A percentile compares a stretch with the other conserved stretches of the same genome.
These are phyloP conservation scores for Hysterium pulicare DNA, from an alignment of 2,329 filamentous ascomycete species.

Conservation along the genomic window DNA sequence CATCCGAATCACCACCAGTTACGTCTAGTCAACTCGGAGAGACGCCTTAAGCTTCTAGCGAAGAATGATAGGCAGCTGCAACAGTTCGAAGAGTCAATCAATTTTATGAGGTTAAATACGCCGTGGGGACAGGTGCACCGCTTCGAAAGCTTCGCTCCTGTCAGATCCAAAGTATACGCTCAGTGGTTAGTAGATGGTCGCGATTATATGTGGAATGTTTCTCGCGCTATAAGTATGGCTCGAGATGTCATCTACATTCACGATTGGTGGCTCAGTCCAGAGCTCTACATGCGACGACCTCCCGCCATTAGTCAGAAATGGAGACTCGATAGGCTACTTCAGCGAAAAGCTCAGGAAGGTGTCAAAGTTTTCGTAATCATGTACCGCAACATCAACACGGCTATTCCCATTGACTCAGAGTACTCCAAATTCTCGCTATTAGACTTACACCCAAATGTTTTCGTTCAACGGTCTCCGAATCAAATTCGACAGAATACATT, in stretches of 20 bases:
- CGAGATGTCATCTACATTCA: constrained; percentile 98
- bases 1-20: constrained; percentile 76
- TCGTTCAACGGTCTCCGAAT: constrained; percentile 92
- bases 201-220: constrained; percentile 99
- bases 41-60: constrained; percentile 86
- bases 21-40: constrained; percentile 84
- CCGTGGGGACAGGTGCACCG: constrained; percentile 80
- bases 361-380: constrained; percentile 98
- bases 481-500: constrained; percentile 99
- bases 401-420: constrained; percentile 95
- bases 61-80: constrained; percentile 83
- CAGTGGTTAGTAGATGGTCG: constrained; percentile 96
- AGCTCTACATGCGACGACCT: constrained; percentile 90
- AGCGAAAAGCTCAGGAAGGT: constrained; percentile 88
- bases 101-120: constrained; percentile 78
- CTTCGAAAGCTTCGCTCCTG: constrained; percentile 90
- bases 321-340: constrained; percentile 89
- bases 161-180: constrained; percentile 80
- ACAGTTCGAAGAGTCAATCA: constrained; percentile 92
- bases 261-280: constrained; percentile 97
- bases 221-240: constrained; percentile 92
- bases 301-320: constrained; percentile 97
- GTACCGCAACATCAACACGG: constrained; percentile 95
- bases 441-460: constrained; percentile 93
- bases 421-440: constrained; percentile 96